phyloP scores from a whole-genome alignment of 139 green algal species.

The Diplosphaera chodatii region DNA sequence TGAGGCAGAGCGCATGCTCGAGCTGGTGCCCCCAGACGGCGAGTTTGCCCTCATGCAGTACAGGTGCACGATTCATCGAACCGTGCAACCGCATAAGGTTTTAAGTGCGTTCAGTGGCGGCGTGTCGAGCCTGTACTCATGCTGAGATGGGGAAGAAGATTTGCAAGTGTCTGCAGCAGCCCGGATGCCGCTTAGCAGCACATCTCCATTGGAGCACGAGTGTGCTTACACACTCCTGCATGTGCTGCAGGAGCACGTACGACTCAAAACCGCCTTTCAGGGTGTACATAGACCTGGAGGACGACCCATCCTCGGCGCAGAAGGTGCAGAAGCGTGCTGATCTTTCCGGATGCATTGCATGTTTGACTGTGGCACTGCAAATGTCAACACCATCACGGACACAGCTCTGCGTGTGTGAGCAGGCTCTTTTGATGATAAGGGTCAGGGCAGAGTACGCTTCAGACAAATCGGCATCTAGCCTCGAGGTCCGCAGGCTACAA shows the following conservation, averaged over 20 bases:
- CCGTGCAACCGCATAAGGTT: no score
- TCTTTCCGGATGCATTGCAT: no score
- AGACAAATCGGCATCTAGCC: conserved; percentile 19
- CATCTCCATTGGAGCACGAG: no score
- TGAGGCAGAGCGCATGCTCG: conserved; percentile 85
- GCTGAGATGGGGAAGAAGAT: no score
- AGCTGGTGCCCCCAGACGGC: conserved; percentile 74
- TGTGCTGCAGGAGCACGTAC: conserved; percentile 44
- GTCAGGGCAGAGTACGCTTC: conserved; percentile 13
- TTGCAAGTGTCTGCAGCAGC: no score
- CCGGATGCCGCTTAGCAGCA: no score
- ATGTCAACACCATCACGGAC: no score
- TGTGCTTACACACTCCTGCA: neutral
- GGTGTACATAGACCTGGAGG: conserved; percentile 60
- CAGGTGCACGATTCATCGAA: no score
- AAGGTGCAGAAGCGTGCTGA: conserved; percentile 32
- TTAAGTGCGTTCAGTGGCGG: no score
- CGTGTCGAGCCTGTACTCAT: no score
- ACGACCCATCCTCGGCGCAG: conserved; percentile 41
- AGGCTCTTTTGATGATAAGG: conserved; percentile 18
- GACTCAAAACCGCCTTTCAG: conserved; percentile 86
- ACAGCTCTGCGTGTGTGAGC: no score
- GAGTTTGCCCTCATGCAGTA: conserved; percentile 97
- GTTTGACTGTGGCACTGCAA: no score
- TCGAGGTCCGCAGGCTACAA: conserved; percentile 4